phyloP scores from a whole-genome alignment of 2,329 filamentous ascomycete species.

The Epicoccum nigrum region DNA sequence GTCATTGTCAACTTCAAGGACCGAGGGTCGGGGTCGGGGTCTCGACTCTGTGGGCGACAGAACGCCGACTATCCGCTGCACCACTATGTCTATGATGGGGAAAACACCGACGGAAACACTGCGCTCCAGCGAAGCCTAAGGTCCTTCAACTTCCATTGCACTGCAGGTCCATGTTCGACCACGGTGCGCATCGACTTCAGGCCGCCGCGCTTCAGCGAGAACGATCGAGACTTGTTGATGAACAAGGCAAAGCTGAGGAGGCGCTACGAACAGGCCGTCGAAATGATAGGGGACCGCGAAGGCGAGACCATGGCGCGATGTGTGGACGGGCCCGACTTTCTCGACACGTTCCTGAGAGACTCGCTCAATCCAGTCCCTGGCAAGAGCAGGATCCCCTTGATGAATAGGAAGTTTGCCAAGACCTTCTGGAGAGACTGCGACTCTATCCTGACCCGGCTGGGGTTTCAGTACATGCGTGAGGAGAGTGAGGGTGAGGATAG shows the following conservation, averaged over 20 bases:
- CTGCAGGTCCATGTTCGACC: slow-evolving; percentile 62
- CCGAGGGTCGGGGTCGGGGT: slow-evolving; percentile 45
- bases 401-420: slow-evolving; percentile 69
- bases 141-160: slow-evolving; percentile 61
- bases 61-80: slow-evolving; percentile 62
- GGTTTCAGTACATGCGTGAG: slow-evolving; percentile 55
- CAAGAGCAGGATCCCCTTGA: slow-evolving; percentile 61
- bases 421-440: slow-evolving; percentile 68
- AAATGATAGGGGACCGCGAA: slow-evolving; percentile 60
- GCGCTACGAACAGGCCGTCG: slow-evolving; percentile 60
- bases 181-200: slow-evolving; percentile 59
- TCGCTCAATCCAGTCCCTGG: slow-evolving; percentile 58
- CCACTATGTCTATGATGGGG: slow-evolving; percentile 57
- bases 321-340: slow-evolving; percentile 61
- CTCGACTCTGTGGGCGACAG: slow-evolving; percentile 51
- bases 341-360: slow-evolving; percentile 67
- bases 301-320: slow-evolving; percentile 58
- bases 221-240: slow-evolving; percentile 59
- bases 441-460: slow-evolving; percentile 62
- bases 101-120: slow-evolving; percentile 13
- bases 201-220: slow-evolving; percentile 57
- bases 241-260: slow-evolving; percentile 59
- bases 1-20: slow-evolving; percentile 60
- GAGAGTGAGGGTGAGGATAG: slow-evolving; percentile 42
- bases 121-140: slow-evolving; percentile 27